Evolutionary conservation across 73 alveolate species (phyloP), one percentile per base, ranked within the genome.

Genomic region (Paramecium primaurelia): DNA sequence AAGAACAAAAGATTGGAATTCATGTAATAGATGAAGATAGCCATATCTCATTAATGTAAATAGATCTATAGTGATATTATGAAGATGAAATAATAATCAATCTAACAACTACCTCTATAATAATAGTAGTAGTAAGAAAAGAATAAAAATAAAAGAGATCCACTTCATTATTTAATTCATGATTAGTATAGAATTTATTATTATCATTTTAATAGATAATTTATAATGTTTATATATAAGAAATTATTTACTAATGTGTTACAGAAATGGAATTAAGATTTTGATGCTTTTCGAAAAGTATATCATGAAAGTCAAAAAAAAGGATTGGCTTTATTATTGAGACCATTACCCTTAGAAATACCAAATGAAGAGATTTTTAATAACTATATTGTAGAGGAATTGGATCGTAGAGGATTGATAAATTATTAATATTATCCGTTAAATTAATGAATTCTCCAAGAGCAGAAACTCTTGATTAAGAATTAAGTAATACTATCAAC

Each of bases 321-420:
- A 32, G 84, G 84, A 14, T 32, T 64, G 26, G 84, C 84, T 14
- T 34, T 64, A 5, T 8, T 64, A 2, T 64, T 64, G 84, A 64
- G 84, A 64, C 84, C 45, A 2, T 64, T 64, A 32, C 45, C 84
- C 8, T 12, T 64, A 14, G 84, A 32, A 64, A 28, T 64, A 64
- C 84, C 49, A 3, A 1, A 28, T 3, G 45, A 11, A 64, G 84
- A 64, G 47, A 64, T 64, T 1, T 30, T 64, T 12, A 64, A 34
- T 64, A 64, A 28, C 4, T 12, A 64, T 28, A 64, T 64, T 64
- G 84, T 64, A 10, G 84, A 64, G 47, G 84, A 64, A 26, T 64
- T 64, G 84, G 84, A 64, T 32, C 84, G 49, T 9, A 64, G 84
- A 64, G 84, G 84, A 64, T 64, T 64, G 84, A 64, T 64, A 32